Base-by-base conservation (phyloP, 1,284 basidiomycete species). In the Leccinum subspadiceum region DNA sequence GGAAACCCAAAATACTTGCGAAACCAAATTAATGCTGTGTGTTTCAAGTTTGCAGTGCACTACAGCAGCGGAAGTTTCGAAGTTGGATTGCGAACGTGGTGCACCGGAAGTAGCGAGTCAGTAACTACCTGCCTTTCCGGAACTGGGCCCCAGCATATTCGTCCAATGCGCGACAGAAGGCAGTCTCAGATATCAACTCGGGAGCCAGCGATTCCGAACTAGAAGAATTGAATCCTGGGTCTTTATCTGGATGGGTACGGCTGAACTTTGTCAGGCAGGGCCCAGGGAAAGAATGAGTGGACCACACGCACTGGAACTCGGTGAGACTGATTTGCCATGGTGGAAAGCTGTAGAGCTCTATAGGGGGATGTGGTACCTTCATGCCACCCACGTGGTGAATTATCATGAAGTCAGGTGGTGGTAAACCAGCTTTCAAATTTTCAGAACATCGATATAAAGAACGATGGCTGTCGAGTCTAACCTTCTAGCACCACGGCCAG, bases 261-360 rank as follows among this genome's bases (percentile, higher is more conserved):
- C 71, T 75, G 52, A 61, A 24, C 3, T 31, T 49, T 26, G 35
- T 46, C 12, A 46, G 20, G 20, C 12, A 46, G 44, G 44, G 20
- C 13, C 33, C 10, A n/a, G 37, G 53, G 51, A 62, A 39, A 17
- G 15, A 54, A 51, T 4, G 1, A 9, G 44, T 6, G 4, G 15
- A 13, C 12, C 29, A 53, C 13, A 73, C 87, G 76, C 68, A 92
- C 90, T 85, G 81, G 62, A 92, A 84, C 73, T 92, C 90, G 48
- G 88, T 89, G 53, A 92, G 75, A 59, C 85, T 78, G 9, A 86
- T 81, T 63, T 91, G 89, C 90, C 90, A 92, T 24, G 90, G 90
- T 24, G 90, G 90, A 64, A 87, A 91, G 2, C 86, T 87, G 64
- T 87, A 75, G 10, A 91, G 75, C 69, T 91, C 88, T 54, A 86